Base-by-base conservation (phyloP, 202 grass and related monocot species). In the Eragrostis tef region DNA sequence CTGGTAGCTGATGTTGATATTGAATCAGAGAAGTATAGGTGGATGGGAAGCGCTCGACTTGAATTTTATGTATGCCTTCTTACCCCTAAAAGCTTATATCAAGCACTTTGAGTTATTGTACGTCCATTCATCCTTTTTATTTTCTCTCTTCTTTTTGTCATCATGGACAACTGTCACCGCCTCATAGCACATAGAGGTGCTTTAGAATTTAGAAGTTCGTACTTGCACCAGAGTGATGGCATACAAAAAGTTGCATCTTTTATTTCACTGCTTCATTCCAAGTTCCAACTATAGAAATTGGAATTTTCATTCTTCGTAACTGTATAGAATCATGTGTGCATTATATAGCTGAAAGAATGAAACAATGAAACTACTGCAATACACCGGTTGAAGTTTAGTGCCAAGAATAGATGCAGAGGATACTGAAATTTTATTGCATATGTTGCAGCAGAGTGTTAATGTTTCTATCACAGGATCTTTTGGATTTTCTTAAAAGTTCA, bases 1-100 rank as follows among this genome's bases (percentile, higher is more conserved):
- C 87, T 99, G 75, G 80, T 91, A 67, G 96, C 96, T 84, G 96
- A 99, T 85, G 74, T 99, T 63, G 96, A 99, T 88, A 99, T 99
- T 26, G 91, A 99, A 65, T 99, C 96, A 22, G 96, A 99, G 78
- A 99, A 96, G 62, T 96, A 92, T 60, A 93, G 96, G 81, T 99
- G 96, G 96, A 88, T 99, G 89, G 93, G 96, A 87, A 92, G 93
- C 15, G 87, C 87, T 85, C 96, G 96, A 19, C 53, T 99, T 63
- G 87, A 92, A 3, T 88, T 99, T 66, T 99, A 99, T 90, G 96
- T 96, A 88, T 75, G 85, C 81, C 9, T 84, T 54, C 70, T 83
- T 39, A 39, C 74, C 46, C 53, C 16, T 82, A 62, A 64, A 71
- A 83, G 6, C 26, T 41, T 69, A 9, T 67, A 29, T 59, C n/a